Evolutionary conservation across 179 eudicot genomes (phyloP).

Genomic region (Actinidia arguta): DNA sequence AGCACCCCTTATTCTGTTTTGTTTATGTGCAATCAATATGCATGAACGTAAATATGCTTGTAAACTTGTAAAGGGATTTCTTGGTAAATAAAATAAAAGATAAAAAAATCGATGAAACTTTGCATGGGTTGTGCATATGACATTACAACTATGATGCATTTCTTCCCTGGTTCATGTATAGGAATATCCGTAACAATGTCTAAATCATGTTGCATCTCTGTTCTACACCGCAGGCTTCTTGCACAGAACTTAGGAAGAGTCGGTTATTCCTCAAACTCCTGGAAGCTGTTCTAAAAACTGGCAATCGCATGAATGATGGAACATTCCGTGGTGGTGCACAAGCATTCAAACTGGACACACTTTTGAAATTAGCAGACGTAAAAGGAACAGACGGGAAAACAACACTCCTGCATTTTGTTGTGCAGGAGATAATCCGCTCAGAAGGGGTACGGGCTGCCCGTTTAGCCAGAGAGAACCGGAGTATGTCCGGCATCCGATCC

Average conservation of each 20-base stretch:
- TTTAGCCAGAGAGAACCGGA: slow-evolving; percentile 47
- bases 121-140: not conserved
- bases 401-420: slow-evolving; percentile 82
- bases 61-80: not conserved
- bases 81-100: not conserved
- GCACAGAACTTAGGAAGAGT: slow-evolving; percentile 68
- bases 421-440: slow-evolving; percentile 79
- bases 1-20: not conserved
- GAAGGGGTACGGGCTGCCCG: slow-evolving; percentile 84
- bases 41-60: not conserved
- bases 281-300: slow-evolving; percentile 92
- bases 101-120: not conserved
- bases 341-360: slow-evolving; percentile 88
- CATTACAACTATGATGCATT: too few relatives aligned
- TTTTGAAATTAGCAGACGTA: slow-evolving; percentile 79
- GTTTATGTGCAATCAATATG: not conserved
- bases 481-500: slow-evolving; percentile 60
- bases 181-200: not conserved
- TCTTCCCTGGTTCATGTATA: not conserved
- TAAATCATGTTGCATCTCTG: not conserved
- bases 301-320: slow-evolving; percentile 90
- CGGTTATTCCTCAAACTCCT: slow-evolving; percentile 82
- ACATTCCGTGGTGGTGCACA: slow-evolving; percentile 93
- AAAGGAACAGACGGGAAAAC: slow-evolving; percentile 87
- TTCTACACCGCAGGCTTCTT: slow-evolving; percentile 62